Conservation (phyloP, 176 grass and related monocot species). For the Aegilops umbellulata region DNA sequence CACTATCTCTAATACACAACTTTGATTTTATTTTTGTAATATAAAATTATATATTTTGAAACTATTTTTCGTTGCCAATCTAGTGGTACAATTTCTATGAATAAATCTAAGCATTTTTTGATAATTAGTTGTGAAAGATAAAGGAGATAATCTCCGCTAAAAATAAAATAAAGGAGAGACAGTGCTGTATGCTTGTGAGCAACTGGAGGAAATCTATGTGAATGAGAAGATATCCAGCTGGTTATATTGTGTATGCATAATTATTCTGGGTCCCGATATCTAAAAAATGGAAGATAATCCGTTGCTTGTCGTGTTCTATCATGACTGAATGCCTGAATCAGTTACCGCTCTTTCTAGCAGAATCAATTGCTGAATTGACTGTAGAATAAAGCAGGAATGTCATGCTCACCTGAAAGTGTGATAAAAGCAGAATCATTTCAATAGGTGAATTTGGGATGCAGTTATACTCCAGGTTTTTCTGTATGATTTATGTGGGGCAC, state of each 20-base stretch:
- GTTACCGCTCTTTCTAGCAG: not conserved
- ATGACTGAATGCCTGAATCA: not conserved
- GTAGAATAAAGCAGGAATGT: slow-evolving; percentile 14
- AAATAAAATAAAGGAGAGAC: too few relatives aligned
- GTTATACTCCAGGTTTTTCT: not conserved
- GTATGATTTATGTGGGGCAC: not conserved
- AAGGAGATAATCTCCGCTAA: not conserved
- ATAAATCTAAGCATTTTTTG: not conserved
- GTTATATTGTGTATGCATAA: not conserved
- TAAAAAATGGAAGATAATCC: not conserved
- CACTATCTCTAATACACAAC: not conserved
- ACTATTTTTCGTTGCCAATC: not conserved
- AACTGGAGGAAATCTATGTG: slow-evolving; percentile 11
- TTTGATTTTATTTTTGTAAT: not conserved
- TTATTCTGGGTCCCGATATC: not conserved
- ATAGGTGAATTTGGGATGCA: not conserved
- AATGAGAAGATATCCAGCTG: not conserved
- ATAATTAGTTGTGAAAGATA: not conserved
- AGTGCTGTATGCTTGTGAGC: not conserved
- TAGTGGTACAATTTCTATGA: not conserved
- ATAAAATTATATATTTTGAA: not conserved
- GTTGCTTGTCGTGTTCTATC: not conserved
- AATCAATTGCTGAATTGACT: not conserved
- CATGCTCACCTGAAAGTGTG: not conserved
- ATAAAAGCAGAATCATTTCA: not conserved